A percentile compares a stretch with the other conserved stretches of the same genome.
phyloP scores from a whole-genome alignment of 768 basidiomycete species.

The Russula sp. region DNA sequence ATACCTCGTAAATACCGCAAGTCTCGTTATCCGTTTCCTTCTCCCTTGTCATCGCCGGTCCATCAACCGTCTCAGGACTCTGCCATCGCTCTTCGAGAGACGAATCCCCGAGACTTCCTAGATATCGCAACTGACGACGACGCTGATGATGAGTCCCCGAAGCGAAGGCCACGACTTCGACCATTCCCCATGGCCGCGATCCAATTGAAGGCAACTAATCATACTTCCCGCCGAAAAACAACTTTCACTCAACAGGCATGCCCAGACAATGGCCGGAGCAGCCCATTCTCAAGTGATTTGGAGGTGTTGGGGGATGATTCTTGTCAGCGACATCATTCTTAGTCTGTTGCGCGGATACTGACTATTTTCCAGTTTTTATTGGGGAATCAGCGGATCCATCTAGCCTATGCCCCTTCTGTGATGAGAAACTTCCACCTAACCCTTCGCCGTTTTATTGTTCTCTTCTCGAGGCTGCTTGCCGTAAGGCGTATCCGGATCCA shows the following conservation, averaged over 20 bases:
- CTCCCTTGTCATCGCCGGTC: slow-evolving; percentile 19
- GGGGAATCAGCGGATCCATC: slow-evolving; percentile 50
- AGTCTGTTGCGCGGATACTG: background rate
- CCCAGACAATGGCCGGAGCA: background rate
- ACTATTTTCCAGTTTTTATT: slow-evolving; percentile 39
- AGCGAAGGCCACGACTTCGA: slow-evolving; percentile 5
- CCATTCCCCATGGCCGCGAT: slow-evolving; percentile 19
- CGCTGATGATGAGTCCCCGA: background rate
- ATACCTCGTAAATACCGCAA: slow-evolving; percentile 2
- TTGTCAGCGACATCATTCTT: slow-evolving; percentile 10
- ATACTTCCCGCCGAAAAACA: background rate
- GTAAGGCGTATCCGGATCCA: slow-evolving; percentile 51
- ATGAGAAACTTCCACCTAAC: slow-evolving; percentile 52
- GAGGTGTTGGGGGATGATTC: slow-evolving; percentile 16
- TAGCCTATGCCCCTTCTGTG: slow-evolving; percentile 76
- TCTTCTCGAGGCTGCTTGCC: slow-evolving; percentile 44
- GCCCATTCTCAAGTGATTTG: background rate
- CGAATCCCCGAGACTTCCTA: background rate
- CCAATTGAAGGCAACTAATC: background rate
- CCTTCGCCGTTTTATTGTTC: slow-evolving; percentile 53
- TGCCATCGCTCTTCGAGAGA: background rate
- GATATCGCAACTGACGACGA: slow-evolving; percentile 4
- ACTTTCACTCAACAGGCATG: background rate
- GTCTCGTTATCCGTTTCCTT: slow-evolving; percentile 15
- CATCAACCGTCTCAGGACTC: background rate